Conservation (phyloP, 257 asterid species). For the Nyctanthes arbortristis region DNA sequence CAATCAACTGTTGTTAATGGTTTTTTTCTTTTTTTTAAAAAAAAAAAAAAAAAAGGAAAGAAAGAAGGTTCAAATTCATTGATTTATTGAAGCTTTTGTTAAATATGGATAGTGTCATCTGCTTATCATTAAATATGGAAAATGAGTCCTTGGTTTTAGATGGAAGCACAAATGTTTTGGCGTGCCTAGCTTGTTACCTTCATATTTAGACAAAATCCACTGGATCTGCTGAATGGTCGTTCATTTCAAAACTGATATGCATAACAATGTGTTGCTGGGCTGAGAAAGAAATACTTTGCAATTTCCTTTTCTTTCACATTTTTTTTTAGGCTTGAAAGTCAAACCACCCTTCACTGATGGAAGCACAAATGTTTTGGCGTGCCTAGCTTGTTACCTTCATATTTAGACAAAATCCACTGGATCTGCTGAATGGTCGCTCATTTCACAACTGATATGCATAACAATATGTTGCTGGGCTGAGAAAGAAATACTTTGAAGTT, state of each 20-base stretch:
- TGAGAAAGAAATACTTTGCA: constrained; percentile 11
- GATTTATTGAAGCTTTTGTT: background rate
- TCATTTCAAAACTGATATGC: background rate
- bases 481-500: constrained; percentile 8
- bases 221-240: constrained; percentile 7
- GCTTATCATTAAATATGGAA: too few relatives aligned
- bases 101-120: background rate
- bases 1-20: background rate
- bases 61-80: background rate
- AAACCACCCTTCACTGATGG: constrained; percentile 6
- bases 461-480: constrained; percentile 4
- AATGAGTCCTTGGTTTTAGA: background rate
- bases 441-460: background rate
- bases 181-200: background rate
- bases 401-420: constrained; percentile 2
- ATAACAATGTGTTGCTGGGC: background rate
- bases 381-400: background rate
- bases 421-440: background rate
- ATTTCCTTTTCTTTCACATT: background rate
- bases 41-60: too few relatives aligned
- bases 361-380: too few relatives aligned
- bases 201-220: background rate
- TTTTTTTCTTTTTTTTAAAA: too few relatives aligned
- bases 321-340: constrained; percentile 12
- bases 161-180: background rate